A percentile compares a stretch with the other conserved stretches of the same genome.
phyloP scores from a whole-genome alignment of 148 eudicot genomes.

The Chenopodium album region DNA sequence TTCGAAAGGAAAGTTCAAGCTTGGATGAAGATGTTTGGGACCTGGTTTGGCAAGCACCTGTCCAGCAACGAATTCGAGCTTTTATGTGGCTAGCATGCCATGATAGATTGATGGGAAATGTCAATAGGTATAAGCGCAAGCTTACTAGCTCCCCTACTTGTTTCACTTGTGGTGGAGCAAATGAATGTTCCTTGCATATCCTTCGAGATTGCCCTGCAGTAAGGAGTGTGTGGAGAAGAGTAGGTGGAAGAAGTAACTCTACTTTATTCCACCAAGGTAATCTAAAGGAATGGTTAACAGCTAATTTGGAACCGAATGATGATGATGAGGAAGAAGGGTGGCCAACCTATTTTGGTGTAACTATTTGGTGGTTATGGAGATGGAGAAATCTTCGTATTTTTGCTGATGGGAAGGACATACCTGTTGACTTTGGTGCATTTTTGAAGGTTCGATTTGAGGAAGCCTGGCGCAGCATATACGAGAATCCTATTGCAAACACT shows the following conservation, averaged over 20 bases:
- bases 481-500: too few relatives aligned
- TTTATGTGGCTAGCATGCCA: neutral
- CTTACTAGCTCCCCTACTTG: neutral
- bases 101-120: neutral
- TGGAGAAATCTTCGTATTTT: neutral
- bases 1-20: too few relatives aligned
- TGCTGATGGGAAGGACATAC: neutral
- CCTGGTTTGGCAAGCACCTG: neutral
- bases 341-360: neutral
- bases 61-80: neutral
- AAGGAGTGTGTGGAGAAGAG: too few relatives aligned
- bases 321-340: neutral
- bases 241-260: too few relatives aligned
- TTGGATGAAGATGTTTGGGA: neutral
- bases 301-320: neutral
- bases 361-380: neutral
- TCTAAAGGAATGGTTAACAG: neutral
- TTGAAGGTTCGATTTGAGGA: too few relatives aligned
- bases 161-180: neutral
- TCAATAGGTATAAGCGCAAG: too few relatives aligned
- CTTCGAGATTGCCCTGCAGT: neutral
- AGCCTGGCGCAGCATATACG: too few relatives aligned
- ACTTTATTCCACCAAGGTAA: too few relatives aligned
- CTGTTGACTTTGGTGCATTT: too few relatives aligned
- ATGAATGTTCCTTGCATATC: neutral